Percentiles rank a stretch among this genome's conserved stretches.
Conservation (phyloP, 225 moss, liverwort and hornwort genomes). For the Climacium dendroides region DNA sequence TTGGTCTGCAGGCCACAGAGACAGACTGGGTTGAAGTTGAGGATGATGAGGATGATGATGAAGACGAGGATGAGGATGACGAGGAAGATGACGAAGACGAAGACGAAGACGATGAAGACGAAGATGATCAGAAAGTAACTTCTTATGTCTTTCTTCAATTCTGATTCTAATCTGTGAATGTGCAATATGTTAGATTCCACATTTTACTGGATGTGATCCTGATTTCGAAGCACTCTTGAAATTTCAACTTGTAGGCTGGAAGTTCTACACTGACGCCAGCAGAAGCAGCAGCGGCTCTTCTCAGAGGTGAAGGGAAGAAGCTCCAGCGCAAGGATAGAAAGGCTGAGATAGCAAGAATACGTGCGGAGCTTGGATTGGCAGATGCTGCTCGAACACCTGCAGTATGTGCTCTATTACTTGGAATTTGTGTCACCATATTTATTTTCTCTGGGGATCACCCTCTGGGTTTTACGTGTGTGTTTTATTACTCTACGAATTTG, state of each 20-base stretch:
- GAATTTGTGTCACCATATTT: background rate
- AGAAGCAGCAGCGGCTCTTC: constrained; percentile 62
- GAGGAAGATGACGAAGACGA: constrained; percentile 42
- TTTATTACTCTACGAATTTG: background rate
- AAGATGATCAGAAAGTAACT: constrained; percentile 34
- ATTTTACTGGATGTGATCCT: background rate
- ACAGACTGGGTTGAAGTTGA: constrained; percentile 72
- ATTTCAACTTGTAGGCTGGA: constrained; percentile 21
- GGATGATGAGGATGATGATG: constrained; percentile 66
- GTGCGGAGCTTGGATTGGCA: constrained; percentile 74
- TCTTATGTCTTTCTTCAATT: background rate
- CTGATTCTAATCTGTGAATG: background rate
- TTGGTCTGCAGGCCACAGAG: constrained; percentile 42
- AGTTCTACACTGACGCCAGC: constrained; percentile 42
- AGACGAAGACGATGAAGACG: constrained; percentile 37
- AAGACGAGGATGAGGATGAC: constrained; percentile 41
- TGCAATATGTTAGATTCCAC: background rate
- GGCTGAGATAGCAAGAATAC: constrained; percentile 58
- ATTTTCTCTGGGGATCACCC: background rate
- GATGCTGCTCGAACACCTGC: constrained; percentile 69
- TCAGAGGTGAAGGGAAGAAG: constrained; percentile 69
- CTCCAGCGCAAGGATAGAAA: constrained; percentile 68
- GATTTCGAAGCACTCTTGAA: background rate
- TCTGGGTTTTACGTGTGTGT: background rate
- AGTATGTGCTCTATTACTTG: constrained; percentile 16